A percentile compares a stretch with the other conserved stretches of the same genome.
phyloP scores from a whole-genome alignment of 176 grass and related monocot genomes.

The Eleusine coracana region DNA sequence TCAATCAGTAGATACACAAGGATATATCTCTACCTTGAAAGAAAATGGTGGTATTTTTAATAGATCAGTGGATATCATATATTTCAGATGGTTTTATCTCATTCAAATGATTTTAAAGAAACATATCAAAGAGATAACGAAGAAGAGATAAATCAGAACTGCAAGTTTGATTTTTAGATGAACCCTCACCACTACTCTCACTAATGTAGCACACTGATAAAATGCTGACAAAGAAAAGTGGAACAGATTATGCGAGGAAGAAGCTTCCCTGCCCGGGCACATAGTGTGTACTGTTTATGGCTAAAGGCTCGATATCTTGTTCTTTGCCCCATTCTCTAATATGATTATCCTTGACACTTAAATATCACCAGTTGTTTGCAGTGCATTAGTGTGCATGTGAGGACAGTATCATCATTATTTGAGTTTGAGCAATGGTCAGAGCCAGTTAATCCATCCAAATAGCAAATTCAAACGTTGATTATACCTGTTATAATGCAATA shows the following conservation, averaged over 20 bases:
- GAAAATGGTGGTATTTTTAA: background rate
- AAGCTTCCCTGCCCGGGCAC: background rate
- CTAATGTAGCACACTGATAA: background rate
- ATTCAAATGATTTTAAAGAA: background rate
- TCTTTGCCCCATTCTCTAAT: background rate
- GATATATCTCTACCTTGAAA: background rate
- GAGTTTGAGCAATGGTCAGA: constrained; percentile 22
- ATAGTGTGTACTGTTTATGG: background rate
- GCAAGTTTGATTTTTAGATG: background rate
- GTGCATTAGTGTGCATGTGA: background rate
- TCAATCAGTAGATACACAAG: background rate
- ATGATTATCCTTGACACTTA: background rate
- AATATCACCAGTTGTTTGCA: background rate
- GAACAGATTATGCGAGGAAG: background rate
- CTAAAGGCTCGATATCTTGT: background rate
- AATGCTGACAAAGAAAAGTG: background rate
- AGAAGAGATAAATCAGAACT: background rate
- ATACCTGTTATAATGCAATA: constrained; percentile 88
- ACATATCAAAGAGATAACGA: background rate
- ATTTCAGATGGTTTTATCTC: background rate
- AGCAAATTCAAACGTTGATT: background rate
- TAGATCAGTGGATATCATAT: background rate
- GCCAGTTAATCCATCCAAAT: constrained; percentile 8
- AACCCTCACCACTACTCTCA: background rate
- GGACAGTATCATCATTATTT: constrained; percentile 2